phyloP scores from a whole-genome alignment of 2,329 filamentous ascomycete species.

The Verticillium albo-atrum region DNA sequence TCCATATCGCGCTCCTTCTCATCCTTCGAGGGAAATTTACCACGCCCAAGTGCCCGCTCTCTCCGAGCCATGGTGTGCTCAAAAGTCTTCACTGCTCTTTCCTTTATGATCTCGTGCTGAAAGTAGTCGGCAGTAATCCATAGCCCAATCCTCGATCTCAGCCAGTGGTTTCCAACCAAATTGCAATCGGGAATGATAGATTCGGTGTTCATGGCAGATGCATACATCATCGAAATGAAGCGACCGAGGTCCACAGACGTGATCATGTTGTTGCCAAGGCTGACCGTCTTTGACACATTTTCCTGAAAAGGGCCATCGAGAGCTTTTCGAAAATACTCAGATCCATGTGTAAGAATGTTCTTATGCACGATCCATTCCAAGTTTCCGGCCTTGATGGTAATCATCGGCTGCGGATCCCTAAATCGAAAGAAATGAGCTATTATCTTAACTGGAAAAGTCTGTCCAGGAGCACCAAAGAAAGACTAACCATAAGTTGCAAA shows the following conservation, averaged over 20 bases:
- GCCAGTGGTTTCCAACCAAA: neutral
- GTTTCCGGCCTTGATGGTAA: neutral
- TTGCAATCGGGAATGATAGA: neutral
- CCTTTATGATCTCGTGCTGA: neutral
- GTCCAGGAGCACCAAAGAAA: too few relatives aligned
- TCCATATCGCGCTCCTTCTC: too few relatives aligned
- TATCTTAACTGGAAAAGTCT: too few relatives aligned
- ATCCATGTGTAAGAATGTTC: neutral
- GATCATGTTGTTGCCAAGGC: neutral
- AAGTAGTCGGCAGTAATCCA: neutral
- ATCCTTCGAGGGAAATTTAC: neutral
- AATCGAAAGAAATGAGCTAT: neutral
- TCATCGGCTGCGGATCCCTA: neutral
- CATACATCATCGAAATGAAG: neutral
- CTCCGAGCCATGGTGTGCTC: neutral
- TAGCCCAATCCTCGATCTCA: neutral
- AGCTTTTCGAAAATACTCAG: neutral
- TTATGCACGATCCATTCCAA: neutral
- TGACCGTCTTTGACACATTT: neutral
- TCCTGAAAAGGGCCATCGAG: neutral
- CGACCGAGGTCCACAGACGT: accelerated
- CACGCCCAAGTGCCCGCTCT: neutral
- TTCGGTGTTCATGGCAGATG: neutral
- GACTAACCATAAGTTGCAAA: too few relatives aligned
- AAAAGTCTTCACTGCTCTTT: neutral